Percentiles rank a stretch among this genome's conserved stretches.
These are phyloP conservation scores for Suhomyces vadensis DNA, from an alignment of 805 yeast genomes.

Conservation along the genomic window DNA sequence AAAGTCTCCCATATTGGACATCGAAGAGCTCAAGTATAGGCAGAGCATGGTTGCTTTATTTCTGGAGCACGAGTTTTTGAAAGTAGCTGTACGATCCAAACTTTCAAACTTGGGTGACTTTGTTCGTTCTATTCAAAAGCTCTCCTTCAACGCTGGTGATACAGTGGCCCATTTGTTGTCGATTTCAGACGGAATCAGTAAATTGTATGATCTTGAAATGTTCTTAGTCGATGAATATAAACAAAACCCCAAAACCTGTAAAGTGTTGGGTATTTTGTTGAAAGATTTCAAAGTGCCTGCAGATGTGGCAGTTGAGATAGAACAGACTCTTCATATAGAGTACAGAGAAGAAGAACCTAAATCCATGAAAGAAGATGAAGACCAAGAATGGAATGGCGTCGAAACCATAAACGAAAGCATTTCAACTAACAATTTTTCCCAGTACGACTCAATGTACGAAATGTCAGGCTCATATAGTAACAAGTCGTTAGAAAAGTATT, in stretches of 20 bases:
- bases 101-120: constrained; percentile 56
- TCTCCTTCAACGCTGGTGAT: constrained; percentile 38
- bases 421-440: neutral
- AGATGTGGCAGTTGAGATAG: constrained; percentile 44
- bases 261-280: constrained; percentile 23
- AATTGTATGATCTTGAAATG: constrained; percentile 17
- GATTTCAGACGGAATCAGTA: constrained; percentile 33
- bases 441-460: constrained; percentile 1
- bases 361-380: neutral
- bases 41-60: constrained; percentile 38
- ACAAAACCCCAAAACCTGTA: constrained; percentile 22
- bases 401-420: constrained; percentile 5
- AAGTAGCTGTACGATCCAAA: constrained; percentile 27
- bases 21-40: constrained; percentile 55
- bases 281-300: constrained; percentile 38
- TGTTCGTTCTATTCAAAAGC: constrained; percentile 57
- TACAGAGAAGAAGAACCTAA: constrained; percentile 8
- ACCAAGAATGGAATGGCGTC: constrained; percentile 5
- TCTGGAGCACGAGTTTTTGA: constrained; percentile 21
- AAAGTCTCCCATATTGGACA: constrained; percentile 70
- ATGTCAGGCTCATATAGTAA: constrained; percentile 21
- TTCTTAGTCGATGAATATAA: constrained; percentile 21
- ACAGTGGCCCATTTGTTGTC: constrained; percentile 29
- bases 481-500: constrained; percentile 22
- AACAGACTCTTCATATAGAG: constrained; percentile 29